Evolutionary conservation across 2,329 filamentous ascomycete genomes (phyloP).

Genomic region (Didymellaceae sp.): DNA sequence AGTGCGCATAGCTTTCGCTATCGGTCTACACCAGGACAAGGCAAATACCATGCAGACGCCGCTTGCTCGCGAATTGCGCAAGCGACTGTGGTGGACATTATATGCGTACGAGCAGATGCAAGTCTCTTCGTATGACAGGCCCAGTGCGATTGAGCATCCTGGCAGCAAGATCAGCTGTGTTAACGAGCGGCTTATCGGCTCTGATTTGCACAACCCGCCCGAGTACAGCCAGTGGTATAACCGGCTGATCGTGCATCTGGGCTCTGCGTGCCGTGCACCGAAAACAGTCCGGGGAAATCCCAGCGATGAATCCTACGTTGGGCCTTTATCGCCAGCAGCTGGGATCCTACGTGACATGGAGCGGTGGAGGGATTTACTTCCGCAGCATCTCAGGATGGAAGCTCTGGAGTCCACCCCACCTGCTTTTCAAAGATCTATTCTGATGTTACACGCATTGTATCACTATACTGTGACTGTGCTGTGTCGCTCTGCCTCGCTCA

Average conservation of each 20-base stretch:
- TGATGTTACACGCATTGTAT: conserved; percentile 50
- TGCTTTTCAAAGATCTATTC: conserved; percentile 46
- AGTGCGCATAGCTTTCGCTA: conserved; percentile 53
- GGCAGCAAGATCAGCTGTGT: conserved; percentile 45
- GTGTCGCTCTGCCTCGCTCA: conserved; percentile 50
- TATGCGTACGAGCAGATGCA: conserved; percentile 58
- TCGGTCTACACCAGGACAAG: conserved; percentile 54
- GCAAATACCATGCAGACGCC: conserved; percentile 45
- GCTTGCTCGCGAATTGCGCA: conserved; percentile 53
- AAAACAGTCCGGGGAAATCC: conserved; percentile 38
- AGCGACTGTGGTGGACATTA: conserved; percentile 61
- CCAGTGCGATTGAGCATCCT: conserved; percentile 52
- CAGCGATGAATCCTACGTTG: conserved; percentile 48
- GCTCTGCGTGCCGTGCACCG: conserved; percentile 48
- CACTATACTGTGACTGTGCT: conserved; percentile 51
- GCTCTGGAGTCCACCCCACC: conserved; percentile 42
- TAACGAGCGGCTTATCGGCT: conserved; percentile 47
- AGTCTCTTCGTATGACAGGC: conserved; percentile 53
- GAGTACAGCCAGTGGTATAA: conserved; percentile 51
- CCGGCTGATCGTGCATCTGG: conserved; percentile 47
- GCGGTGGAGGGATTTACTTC: conserved; percentile 49
- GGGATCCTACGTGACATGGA: conserved; percentile 49
- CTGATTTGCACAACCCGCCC: conserved; percentile 39
- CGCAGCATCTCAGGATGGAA: conserved; percentile 47
- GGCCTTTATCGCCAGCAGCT: conserved; percentile 49